Evolutionary conservation across 306 rosid species (phyloP), one percentile per base, ranked within the genome.

Genomic region (Malus sieversii): DNA sequence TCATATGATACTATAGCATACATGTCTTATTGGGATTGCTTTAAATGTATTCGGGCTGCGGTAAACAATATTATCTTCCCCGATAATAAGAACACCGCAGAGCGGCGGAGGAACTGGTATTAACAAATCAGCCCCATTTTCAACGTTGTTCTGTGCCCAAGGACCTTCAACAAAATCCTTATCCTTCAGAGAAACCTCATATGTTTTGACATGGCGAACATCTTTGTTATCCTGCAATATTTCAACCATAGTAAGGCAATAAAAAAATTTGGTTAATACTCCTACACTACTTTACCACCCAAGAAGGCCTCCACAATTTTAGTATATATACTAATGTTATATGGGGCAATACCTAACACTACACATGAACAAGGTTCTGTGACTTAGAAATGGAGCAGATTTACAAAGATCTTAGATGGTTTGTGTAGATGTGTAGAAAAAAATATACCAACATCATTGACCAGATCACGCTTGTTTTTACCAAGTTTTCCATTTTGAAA

Each of bases 101-200:
- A 96, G 92, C 48, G 99, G 99, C 23, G 96, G 91, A 74, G 99
- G 99, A 70, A 96, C 99, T 2, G 99, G 98, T 82, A 96, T 96
- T 69, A 96, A 84, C 75, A 96, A 81, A 72, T 89, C 93, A 79
- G 99, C 98, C 63, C 99, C 99, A 81, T 92, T 92, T 82, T 96
- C 99, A 72, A 96, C 98, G 78, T 92, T 92, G 89, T 89, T 92
- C 69, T 87, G 98, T 38, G 98, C 82, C 99, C 97, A 96, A 38
- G 99, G 97, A 67, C 99, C 99, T 87, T 92, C 99, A 68, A 88
- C 90, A 87, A 96, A 96, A 81, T 92, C 98, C 81, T 96, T 92
- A 81, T 96, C 99, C 87, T 96, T 92, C 81, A 96, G 85, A 75
- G 96, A 93, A 77, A 96, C 99, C 83, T 92, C 99, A 25, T 96